phyloP scores from a whole-genome alignment of 2,329 filamentous ascomycete genomes.

The Claviceps maximensis region DNA sequence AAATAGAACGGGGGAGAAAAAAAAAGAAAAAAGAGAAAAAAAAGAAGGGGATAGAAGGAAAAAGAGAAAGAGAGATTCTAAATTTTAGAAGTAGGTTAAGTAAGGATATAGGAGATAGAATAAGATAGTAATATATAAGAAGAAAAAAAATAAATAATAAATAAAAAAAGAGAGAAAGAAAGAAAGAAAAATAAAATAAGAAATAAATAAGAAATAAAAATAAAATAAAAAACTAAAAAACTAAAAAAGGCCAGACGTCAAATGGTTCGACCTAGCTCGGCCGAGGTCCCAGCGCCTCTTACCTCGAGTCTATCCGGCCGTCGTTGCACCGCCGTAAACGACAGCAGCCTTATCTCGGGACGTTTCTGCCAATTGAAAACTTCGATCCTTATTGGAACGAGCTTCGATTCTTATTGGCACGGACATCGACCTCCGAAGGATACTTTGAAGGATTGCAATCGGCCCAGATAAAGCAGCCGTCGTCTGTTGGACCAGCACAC shows the following conservation, averaged over 20 bases:
- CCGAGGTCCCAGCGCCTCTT: too few species aligned
- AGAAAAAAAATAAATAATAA: too few species aligned
- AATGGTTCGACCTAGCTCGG: too few species aligned
- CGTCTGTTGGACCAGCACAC: background rate
- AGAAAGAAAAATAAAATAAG: background rate
- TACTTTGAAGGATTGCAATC: background rate
- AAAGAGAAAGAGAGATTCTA: too few species aligned
- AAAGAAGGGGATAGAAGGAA: background rate
- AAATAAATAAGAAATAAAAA: background rate
- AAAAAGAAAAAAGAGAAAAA: too few species aligned
- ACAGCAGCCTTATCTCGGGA: slow-evolving; percentile 3
- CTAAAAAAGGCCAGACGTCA: too few species aligned
- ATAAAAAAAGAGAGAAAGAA: too few species aligned
- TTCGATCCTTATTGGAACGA: background rate
- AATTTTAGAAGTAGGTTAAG: too few species aligned
- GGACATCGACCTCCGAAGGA: background rate
- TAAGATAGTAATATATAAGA: background rate
- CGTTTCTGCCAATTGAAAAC: background rate
- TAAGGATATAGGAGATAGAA: background rate
- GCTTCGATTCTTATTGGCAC: background rate
- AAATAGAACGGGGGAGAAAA: too few species aligned
- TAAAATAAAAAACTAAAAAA: too few species aligned
- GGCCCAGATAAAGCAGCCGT: background rate
- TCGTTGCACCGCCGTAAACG: background rate
- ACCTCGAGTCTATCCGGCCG: too few species aligned